Evolutionary conservation across 2,329 filamentous ascomycete species (phyloP).

Genomic region (Arthrobotrys pseudoclavata): DNA sequence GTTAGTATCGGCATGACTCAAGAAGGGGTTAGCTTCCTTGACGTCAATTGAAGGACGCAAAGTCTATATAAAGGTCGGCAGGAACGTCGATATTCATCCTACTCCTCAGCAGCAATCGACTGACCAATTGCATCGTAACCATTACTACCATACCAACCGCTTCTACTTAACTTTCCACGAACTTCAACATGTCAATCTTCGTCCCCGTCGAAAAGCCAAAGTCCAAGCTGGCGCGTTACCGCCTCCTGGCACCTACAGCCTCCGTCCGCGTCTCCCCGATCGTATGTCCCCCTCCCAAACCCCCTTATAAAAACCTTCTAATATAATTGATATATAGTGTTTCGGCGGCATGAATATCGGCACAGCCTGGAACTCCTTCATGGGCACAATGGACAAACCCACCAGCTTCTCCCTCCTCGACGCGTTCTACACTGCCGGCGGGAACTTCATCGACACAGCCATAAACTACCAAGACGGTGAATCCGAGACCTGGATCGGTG

Average conservation of each 20-base stretch:
- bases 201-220: conserved; percentile 70
- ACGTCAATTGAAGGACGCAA: no score
- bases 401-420: conserved; percentile 76
- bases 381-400: conserved; percentile 77
- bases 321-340: conserved; percentile 63
- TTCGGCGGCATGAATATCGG: conserved; percentile 78
- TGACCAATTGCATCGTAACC: no score
- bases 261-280: conserved; percentile 77
- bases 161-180: no score
- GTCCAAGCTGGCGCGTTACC: conserved; percentile 75
- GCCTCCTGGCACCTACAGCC: conserved; percentile 76
- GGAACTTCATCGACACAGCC: conserved; percentile 81
- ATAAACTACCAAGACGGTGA: conserved; percentile 78
- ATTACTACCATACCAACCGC: no score
- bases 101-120: no score
- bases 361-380: conserved; percentile 71
- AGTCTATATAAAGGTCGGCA: no score
- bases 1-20: no score
- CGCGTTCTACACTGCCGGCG: conserved; percentile 75
- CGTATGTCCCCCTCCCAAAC: conserved; percentile 53
- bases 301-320: no score
- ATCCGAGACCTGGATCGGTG: conserved; percentile 77
- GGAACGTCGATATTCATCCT: no score
- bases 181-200: conserved; percentile 62
- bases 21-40: no score